phyloP scores from a whole-genome alignment of 73 alveolate species.

The Tetrahymena borealis region DNA sequence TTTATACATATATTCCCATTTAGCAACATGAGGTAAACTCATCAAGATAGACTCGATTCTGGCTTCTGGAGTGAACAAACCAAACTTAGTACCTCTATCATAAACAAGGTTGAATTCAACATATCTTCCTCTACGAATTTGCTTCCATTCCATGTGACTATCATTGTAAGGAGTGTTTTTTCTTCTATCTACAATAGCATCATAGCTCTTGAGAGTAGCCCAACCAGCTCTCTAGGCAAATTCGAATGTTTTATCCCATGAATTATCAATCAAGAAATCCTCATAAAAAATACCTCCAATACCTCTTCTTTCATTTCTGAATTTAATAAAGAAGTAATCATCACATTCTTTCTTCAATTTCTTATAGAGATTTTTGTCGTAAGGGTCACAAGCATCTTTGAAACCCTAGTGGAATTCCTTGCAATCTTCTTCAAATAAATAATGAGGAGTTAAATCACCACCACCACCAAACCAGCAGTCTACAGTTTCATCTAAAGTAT shows the following conservation, averaged over 20 bases:
- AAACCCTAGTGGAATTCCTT: slow-evolving; percentile 47
- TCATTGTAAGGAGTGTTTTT: slow-evolving; percentile 41
- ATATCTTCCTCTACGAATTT: slow-evolving; percentile 75
- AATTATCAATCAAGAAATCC: slow-evolving; percentile 49
- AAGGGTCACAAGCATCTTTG: slow-evolving; percentile 36
- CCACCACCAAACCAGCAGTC: slow-evolving; percentile 89
- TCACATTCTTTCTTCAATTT: slow-evolving; percentile 64
- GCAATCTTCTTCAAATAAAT: slow-evolving; percentile 56
- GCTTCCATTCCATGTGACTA: slow-evolving; percentile 62
- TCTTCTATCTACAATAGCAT: slow-evolving; percentile 44
- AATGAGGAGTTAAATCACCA: slow-evolving; percentile 80
- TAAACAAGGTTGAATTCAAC: slow-evolving; percentile 77
- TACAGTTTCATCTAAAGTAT: neutral
- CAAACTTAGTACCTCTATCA: slow-evolving; percentile 87
- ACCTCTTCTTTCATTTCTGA: slow-evolving; percentile 75
- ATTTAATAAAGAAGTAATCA: slow-evolving; percentile 58
- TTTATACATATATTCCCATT: slow-evolving; percentile 66
- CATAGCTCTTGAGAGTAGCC: slow-evolving; percentile 35
- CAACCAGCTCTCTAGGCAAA: slow-evolving; percentile 19
- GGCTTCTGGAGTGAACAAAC: slow-evolving; percentile 72
- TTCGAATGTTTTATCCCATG: slow-evolving; percentile 38
- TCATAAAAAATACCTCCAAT: slow-evolving; percentile 87
- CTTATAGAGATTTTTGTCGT: slow-evolving; percentile 35
- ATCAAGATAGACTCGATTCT: slow-evolving; percentile 73
- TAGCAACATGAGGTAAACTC: slow-evolving; percentile 67